Evolutionary conservation across 305 asterid species (phyloP).

Genomic region (Rubia tinctorum): DNA sequence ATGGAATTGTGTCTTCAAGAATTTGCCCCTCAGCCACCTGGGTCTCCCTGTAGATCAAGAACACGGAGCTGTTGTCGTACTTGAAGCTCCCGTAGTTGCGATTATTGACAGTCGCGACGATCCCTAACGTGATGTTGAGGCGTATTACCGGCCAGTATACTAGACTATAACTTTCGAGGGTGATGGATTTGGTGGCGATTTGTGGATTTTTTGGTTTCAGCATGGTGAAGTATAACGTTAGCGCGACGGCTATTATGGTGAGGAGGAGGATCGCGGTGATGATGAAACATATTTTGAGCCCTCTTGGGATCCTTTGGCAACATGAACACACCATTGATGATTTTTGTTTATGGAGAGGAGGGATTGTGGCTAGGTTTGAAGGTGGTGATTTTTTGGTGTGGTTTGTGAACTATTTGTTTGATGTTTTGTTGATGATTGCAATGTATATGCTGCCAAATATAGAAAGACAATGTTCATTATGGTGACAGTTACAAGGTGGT

Average conservation of each 20-base stretch:
- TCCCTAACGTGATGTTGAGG: slow-evolving; percentile 41
- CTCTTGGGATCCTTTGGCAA: slow-evolving; percentile 16
- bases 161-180: slow-evolving; percentile 20
- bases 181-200: slow-evolving; percentile 33
- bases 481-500: slow-evolving; percentile 15
- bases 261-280: slow-evolving; percentile 29
- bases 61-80: slow-evolving; percentile 31
- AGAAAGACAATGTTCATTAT: not conserved
- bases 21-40: slow-evolving; percentile 40
- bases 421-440: not conserved
- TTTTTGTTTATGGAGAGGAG: not conserved
- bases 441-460: not conserved
- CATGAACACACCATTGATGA: slow-evolving; percentile 4
- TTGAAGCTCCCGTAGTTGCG: slow-evolving; percentile 52
- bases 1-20: slow-evolving; percentile 37
- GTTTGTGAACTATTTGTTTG: not conserved
- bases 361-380: not conserved
- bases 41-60: slow-evolving; percentile 32
- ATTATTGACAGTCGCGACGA: slow-evolving; percentile 37
- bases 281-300: slow-evolving; percentile 38
- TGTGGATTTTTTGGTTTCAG: slow-evolving; percentile 54
- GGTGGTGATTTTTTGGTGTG: not conserved
- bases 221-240: slow-evolving; percentile 34
- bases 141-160: slow-evolving; percentile 21
- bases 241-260: slow-evolving; percentile 3